Conservation (phyloP, 1,139 yeast genomes). For the Magnusiomyces suaveolens region DNA sequence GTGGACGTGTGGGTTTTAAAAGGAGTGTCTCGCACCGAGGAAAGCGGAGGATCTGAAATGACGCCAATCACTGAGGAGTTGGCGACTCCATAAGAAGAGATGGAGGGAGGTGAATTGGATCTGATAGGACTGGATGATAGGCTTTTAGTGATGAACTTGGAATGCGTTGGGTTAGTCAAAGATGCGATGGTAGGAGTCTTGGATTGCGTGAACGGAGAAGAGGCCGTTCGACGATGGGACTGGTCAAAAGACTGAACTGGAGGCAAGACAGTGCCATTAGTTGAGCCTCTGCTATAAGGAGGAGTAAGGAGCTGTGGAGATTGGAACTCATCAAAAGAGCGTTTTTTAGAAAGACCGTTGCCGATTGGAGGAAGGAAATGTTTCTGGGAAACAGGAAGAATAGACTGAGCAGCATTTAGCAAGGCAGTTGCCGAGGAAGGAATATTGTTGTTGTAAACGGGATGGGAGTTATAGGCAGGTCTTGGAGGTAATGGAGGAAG, state of each 20-base stretch:
- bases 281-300: background rate
- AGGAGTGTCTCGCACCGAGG: background rate
- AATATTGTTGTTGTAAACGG: background rate
- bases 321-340: background rate
- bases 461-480: background rate
- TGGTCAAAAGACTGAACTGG: background rate
- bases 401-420: conserved; percentile 3
- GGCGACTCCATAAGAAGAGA: background rate
- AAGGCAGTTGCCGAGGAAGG: conserved; percentile 4
- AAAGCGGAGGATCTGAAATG: background rate
- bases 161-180: background rate
- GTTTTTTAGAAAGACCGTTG: background rate
- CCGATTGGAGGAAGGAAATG: background rate
- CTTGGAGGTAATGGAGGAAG: conserved; percentile 1
- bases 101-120: background rate
- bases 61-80: background rate
- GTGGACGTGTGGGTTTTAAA: background rate
- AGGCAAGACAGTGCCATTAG: background rate
- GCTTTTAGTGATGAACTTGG: background rate
- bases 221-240: background rate
- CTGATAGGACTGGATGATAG: background rate
- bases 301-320: background rate
- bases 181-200: background rate
- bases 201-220: background rate
- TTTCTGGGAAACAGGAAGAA: background rate